Percentiles rank a stretch among this genome's conserved stretches.
Conservation (phyloP, 305 asterid genomes). For the Fraxinus albicans region DNA sequence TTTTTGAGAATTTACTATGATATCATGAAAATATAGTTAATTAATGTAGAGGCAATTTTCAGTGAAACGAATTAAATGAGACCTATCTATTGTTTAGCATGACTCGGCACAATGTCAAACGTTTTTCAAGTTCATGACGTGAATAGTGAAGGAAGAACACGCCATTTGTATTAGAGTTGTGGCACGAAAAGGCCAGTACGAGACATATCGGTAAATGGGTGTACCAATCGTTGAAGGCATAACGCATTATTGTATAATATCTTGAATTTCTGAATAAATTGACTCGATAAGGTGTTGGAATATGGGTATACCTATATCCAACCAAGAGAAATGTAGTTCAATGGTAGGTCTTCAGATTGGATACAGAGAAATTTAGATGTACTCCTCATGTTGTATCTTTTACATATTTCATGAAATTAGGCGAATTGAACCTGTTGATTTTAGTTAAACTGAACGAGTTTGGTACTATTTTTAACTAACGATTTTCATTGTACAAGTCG, state of each 20-base stretch:
- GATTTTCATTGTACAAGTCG: background rate
- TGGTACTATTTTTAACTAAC: background rate
- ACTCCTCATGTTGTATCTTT: slow-evolving; percentile 35
- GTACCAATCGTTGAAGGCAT: background rate
- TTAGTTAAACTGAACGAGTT: background rate
- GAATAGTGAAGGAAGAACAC: background rate
- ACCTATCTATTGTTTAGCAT: background rate
- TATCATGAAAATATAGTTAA: background rate
- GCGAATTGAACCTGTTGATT: background rate
- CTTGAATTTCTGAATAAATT: background rate
- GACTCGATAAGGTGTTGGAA: background rate
- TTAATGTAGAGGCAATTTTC: background rate
- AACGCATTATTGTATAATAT: background rate
- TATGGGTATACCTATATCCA: background rate
- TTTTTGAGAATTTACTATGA: background rate
- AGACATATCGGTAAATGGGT: background rate
- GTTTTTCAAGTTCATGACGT: background rate
- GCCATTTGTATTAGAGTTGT: background rate
- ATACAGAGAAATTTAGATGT: slow-evolving; percentile 32
- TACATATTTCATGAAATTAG: background rate
- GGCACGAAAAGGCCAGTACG: background rate
- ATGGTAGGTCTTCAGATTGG: slow-evolving; percentile 10
- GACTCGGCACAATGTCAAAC: background rate
- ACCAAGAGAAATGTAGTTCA: background rate
- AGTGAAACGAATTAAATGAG: background rate